Percentiles rank a stretch among this genome's conserved stretches.
These are phyloP conservation scores for Naganishia albida DNA, from an alignment of 1,284 basidiomycete species.

Conservation along the genomic window DNA sequence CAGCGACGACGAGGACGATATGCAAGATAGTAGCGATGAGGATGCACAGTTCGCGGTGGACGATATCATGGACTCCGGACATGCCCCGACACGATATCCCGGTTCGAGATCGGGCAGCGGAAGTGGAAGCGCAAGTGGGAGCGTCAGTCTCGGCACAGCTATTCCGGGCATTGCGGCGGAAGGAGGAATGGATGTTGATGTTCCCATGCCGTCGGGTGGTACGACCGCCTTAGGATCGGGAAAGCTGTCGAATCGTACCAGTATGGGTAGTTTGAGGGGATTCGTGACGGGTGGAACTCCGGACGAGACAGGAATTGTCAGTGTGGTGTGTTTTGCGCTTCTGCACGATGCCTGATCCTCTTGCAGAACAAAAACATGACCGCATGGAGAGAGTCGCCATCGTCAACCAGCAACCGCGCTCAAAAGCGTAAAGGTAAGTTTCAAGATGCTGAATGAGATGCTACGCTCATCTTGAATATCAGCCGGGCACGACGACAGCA, in stretches of 20 bases:
- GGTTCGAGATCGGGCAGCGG: conserved; percentile 25
- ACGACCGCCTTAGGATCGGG: conserved; percentile 13
- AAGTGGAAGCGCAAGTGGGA: conserved; percentile 24
- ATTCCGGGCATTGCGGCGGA: background rate
- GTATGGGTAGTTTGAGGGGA: conserved; percentile 11
- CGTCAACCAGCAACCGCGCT: conserved; percentile 19
- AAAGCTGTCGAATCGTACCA: conserved; percentile 21
- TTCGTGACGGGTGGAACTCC: background rate
- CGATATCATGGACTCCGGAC: conserved; percentile 22
- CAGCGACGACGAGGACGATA: conserved; percentile 31
- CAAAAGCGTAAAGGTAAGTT: conserved; percentile 35
- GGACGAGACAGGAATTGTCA: conserved; percentile 4
- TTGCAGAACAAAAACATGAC: conserved; percentile 22
- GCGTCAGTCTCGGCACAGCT: conserved; percentile 5
- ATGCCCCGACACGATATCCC: background rate
- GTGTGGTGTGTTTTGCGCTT: background rate
- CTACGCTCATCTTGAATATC: background rate
- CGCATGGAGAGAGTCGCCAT: conserved; percentile 33
- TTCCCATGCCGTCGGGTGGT: conserved; percentile 4
- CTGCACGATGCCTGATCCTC: background rate
- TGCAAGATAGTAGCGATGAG: conserved; percentile 28
- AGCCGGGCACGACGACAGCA: conserved; percentile 32
- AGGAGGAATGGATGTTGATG: conserved; percentile 33
- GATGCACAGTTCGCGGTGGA: conserved; percentile 34
- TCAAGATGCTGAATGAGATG: background rate